A percentile compares a stretch with the other conserved stretches of the same genome.
Conservation (phyloP, 257 asterid species). For the Solanum microdontum region DNA sequence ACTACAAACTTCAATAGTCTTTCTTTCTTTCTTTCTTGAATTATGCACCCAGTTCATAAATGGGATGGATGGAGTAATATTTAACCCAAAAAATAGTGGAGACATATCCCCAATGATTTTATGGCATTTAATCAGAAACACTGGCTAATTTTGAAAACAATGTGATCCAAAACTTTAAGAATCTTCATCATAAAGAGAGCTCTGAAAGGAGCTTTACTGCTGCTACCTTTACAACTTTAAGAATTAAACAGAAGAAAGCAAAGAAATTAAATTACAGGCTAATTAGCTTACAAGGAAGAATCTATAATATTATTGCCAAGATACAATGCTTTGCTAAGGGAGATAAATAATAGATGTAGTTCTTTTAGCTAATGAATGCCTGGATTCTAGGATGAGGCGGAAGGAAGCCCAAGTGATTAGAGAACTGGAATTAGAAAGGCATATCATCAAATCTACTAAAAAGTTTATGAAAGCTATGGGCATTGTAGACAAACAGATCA, state of each 20-base stretch:
- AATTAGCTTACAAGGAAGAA: not conserved
- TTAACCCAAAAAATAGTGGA: not conserved
- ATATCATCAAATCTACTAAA: not conserved
- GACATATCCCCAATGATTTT: not conserved
- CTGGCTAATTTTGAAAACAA: not conserved
- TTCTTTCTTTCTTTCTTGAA: not conserved
- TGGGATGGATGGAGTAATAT: not conserved
- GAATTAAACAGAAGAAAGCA: not conserved
- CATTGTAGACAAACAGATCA: not conserved
- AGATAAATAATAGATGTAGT: not conserved
- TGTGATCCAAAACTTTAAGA: not conserved
- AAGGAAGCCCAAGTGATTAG: not conserved
- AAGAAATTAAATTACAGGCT: not conserved
- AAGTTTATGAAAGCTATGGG: not conserved
- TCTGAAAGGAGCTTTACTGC: not conserved
- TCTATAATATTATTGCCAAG: not conserved
- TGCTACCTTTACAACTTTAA: not conserved
- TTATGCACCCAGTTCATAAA: not conserved
- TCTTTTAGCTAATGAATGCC: not conserved
- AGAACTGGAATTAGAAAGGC: not conserved
- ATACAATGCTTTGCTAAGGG: not conserved
- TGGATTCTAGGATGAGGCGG: not conserved
- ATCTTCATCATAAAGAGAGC: not conserved
- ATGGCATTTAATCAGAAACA: not conserved
- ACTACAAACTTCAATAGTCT: not conserved